Conservation (phyloP, 2,329 filamentous ascomycete species). For the Xylaria sp. region DNA sequence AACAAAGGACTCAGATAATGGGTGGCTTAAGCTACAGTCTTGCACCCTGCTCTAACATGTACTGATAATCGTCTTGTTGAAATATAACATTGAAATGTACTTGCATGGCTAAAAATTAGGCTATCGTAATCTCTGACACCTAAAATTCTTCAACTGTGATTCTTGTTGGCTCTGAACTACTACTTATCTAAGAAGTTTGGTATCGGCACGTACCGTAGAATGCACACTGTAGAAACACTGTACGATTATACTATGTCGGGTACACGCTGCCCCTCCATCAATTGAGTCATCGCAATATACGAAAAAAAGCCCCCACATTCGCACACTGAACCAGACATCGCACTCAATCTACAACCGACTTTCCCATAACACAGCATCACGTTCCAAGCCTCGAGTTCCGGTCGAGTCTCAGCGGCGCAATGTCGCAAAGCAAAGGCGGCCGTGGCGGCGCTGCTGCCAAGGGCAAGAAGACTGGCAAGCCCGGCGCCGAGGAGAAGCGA, state of each 20-base stretch:
- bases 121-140: not conserved
- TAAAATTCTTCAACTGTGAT: not conserved
- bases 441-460: constrained; percentile 53
- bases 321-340: not conserved
- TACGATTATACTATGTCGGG: too few relatives aligned
- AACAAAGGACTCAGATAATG: not conserved
- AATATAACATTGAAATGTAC: too few relatives aligned
- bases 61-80: too few relatives aligned
- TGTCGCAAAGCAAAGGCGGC: constrained; percentile 47
- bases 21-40: too few relatives aligned
- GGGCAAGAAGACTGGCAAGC: constrained; percentile 64
- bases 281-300: constrained; percentile 33
- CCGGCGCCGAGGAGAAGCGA: constrained; percentile 63
- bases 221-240: not conserved
- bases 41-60: too few relatives aligned
- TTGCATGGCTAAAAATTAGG: not conserved
- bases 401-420: constrained; percentile 27
- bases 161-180: too few relatives aligned
- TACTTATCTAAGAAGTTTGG: too few relatives aligned
- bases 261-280: constrained; percentile 29
- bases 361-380: constrained; percentile 1
- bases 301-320: constrained; percentile 13
- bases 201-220: not conserved
- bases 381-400: not conserved
- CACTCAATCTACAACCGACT: not conserved